Percentiles rank a stretch among this genome's conserved stretches.
These are phyloP conservation scores for Pleurotus ostreatus DNA, from an alignment of 768 basidiomycete genomes.

Conservation along the genomic window DNA sequence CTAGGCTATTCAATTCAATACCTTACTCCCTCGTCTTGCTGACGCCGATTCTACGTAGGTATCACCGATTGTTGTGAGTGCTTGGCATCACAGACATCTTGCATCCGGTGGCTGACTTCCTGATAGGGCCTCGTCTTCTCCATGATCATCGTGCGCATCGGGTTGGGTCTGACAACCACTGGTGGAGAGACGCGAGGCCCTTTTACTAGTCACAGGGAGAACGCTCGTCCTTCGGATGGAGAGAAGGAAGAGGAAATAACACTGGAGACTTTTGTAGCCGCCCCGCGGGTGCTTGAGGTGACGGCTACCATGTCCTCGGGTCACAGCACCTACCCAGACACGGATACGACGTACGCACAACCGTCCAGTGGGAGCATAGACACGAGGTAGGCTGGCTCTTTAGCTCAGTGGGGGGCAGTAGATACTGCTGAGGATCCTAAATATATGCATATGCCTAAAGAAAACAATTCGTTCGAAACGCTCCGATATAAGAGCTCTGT, in stretches of 20 bases:
- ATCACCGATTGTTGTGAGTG: slow-evolving; percentile 20
- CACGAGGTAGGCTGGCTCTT: background rate
- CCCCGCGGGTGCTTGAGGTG: background rate
- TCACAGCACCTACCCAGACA: background rate
- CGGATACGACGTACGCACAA: background rate
- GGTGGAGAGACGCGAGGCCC: slow-evolving; percentile 6
- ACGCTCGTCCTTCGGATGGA: background rate
- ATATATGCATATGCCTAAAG: too few relatives aligned
- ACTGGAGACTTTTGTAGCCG: background rate
- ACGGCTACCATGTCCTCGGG: background rate
- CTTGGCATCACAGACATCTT: background rate
- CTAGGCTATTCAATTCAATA: too few relatives aligned
- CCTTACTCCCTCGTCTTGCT: too few relatives aligned
- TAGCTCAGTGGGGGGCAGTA: too few relatives aligned
- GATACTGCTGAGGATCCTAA: too few relatives aligned
- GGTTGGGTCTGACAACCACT: slow-evolving; percentile 25
- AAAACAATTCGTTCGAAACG: too few relatives aligned
- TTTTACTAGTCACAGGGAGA: background rate
- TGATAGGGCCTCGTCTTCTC: slow-evolving; percentile 31
- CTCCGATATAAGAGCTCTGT: too few relatives aligned
- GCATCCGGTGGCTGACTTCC: background rate
- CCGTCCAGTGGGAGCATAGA: background rate
- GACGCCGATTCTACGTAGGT: slow-evolving; percentile 9
- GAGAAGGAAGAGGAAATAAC: background rate
- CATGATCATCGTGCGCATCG: slow-evolving; percentile 36